Base-by-base conservation (phyloP, 306 rosid genomes). In the Trifolium pratense region DNA sequence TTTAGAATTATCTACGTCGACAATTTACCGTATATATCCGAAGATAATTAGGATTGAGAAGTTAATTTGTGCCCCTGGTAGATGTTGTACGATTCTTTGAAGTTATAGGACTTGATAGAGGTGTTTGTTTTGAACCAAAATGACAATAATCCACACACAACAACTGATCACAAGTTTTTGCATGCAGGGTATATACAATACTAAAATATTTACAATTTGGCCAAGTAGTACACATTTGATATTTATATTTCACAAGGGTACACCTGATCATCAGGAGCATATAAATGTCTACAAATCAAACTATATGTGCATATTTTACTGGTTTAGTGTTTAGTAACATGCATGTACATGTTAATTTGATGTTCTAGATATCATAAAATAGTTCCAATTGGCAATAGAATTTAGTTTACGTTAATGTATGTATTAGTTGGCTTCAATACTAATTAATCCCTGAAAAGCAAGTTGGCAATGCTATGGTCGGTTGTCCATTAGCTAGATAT, bases 371-470 rank as follows among this genome's bases (percentile, higher is more conserved):
- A 17, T 52, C 13, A 18, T 52, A 52, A 52, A 52, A 52, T 52
- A 52, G 58, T 7, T 52, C 11, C 58, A 17, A 52, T 12, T 17
- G 57, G 25, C 25, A 52, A 52, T 52, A 52, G 26, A 52, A 9
- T 48, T 48, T 48, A 48, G 18, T 48, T 48, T 48, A 48, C 55
- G 21, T 17, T 48, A 48, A 9, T 48, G 18, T 46, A 46, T 14
- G 55, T 51, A 58, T 58, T 57, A 13, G 39, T 58, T 58, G 63
- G 63, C n/a, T 57, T 26, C n/a, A 56, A 23, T 57, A 26, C 16
- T 25, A 25, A 57, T 57, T 57, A 57, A 57, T 25, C 16, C 16
- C 9, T 57, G 34, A 56, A 56, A n/a, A 14, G 9, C 13, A 12
- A 56, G 34, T 21, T 58, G 39, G 12, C 17, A 6, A 26, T 58